phyloP scores from a whole-genome alignment of 345 rosid species.

The Populus ilicifolia region DNA sequence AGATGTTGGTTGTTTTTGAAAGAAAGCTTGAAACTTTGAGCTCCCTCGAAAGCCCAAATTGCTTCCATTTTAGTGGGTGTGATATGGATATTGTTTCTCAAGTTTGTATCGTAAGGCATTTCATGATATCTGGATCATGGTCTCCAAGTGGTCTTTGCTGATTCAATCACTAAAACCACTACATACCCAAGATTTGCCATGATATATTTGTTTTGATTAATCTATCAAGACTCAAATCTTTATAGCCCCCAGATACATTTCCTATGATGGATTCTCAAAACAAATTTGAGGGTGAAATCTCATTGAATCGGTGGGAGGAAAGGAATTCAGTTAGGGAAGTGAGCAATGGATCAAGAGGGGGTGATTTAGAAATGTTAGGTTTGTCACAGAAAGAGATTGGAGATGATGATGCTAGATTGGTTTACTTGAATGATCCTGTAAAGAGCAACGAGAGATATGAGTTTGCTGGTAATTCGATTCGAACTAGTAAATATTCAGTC shows the following conservation, averaged over 20 bases:
- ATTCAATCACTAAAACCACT: not conserved
- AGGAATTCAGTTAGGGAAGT: not conserved
- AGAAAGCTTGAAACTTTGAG: not conserved
- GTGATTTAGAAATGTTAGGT: not conserved
- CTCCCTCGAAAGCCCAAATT: not conserved
- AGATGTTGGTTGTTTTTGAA: not conserved
- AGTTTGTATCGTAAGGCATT: not conserved
- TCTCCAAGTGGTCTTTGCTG: not conserved
- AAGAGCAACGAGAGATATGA: not conserved
- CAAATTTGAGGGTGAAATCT: not conserved
- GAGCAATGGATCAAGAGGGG: not conserved
- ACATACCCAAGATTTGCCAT: not conserved
- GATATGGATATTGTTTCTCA: not conserved
- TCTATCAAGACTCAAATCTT: not conserved
- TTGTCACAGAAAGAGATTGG: not conserved
- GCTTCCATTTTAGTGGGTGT: not conserved
- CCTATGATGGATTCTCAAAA: not conserved
- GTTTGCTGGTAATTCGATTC: not conserved
- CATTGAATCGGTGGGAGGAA: not conserved
- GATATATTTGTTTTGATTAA: not conserved
- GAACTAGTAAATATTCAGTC: conserved; percentile 7
- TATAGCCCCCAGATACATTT: not conserved
- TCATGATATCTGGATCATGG: not conserved
- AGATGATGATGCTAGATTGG: not conserved
- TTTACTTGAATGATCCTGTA: not conserved